Conservation (phyloP, 495 filamentous ascomycete genomes). For the Chaetomidium leptoderma region DNA sequence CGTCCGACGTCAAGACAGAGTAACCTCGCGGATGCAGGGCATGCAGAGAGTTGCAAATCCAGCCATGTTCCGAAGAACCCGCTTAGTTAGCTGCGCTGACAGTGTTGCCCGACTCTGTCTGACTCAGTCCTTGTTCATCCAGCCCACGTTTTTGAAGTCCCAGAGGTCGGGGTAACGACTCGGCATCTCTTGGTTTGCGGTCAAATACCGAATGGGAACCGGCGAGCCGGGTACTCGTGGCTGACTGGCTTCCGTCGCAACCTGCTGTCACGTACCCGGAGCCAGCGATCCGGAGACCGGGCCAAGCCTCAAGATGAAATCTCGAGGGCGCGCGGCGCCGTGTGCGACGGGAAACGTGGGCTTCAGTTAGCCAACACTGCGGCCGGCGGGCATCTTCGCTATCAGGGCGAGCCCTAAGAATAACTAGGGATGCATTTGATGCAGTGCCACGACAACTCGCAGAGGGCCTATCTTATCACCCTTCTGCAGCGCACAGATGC, state of each 20-base stretch:
- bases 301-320: slow-evolving; percentile 24
- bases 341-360: slow-evolving; percentile 28
- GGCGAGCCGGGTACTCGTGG: slow-evolving; percentile 14
- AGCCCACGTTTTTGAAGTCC: no score
- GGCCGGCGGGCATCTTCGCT: slow-evolving; percentile 17
- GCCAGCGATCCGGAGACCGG: slow-evolving; percentile 21
- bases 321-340: slow-evolving; percentile 5
- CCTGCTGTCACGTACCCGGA: slow-evolving; percentile 17
- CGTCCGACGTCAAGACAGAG: slow-evolving; percentile 21
- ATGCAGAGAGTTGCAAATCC: neutral
- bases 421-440: slow-evolving; percentile 30
- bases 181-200: neutral
- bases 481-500: slow-evolving; percentile 17
- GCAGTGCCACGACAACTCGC: slow-evolving; percentile 34
- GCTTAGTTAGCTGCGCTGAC: no score
- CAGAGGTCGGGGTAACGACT: no score
- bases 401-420: slow-evolving; percentile 28
- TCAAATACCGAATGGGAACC: slow-evolving; percentile 18
- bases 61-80: neutral
- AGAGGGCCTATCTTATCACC: slow-evolving; percentile 7
- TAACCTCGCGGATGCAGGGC: neutral
- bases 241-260: slow-evolving; percentile 7
- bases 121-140: no score
- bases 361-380: slow-evolving; percentile 26
- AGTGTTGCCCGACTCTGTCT: no score